Base-by-base conservation (phyloP, 176 grass and related monocot genomes). In the Pontederia paniculata region DNA sequence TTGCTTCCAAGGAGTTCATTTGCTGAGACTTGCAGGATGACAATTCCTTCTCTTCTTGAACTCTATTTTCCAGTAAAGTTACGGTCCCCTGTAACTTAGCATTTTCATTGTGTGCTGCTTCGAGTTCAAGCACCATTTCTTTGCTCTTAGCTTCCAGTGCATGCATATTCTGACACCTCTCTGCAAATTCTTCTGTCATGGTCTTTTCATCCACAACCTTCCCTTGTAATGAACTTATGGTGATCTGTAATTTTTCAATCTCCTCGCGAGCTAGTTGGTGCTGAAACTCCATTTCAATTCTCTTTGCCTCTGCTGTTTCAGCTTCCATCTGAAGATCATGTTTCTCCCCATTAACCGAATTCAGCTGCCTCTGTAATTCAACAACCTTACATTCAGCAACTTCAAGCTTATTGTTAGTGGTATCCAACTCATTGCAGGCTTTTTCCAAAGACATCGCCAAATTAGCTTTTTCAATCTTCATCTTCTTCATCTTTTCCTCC, bases 291-390 rank as follows among this genome's bases (percentile, higher is more conserved):
- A 88, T 58, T 65, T 84, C 87, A 12, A 51, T 65, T 67, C 72
- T 84, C 54, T 68, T 88, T 46, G 18, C 78, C 58, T 88, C 80
- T 0, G 52, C 44, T 9, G 65, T 58, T 62, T 84, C 77, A 62
- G 72, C 17, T 50, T 91, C 93, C 13, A 62, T 54, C 70, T 75
- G 69, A 63, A 80, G 17, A 60, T 48, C 54, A 49, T 78, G 63
- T 17, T 75, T 93, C 58, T 85, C 78, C 12, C 77, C 87, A 53
- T 80, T 93, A 56, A 70, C 57, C 15, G 71, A 79, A 71, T 91
- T 98, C 66, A 98, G 60, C 67, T 73, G 81, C 67, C 81, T 74
- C 62, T 93, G 94, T 44, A 91, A 41, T 31, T 84, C 83, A 1
- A 17, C 63, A 1, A 72, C 75, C 72, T 63, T 88, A 68, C 77